Conservation (phyloP, 1,139 yeast genomes). For the Eremothecium coryli region DNA sequence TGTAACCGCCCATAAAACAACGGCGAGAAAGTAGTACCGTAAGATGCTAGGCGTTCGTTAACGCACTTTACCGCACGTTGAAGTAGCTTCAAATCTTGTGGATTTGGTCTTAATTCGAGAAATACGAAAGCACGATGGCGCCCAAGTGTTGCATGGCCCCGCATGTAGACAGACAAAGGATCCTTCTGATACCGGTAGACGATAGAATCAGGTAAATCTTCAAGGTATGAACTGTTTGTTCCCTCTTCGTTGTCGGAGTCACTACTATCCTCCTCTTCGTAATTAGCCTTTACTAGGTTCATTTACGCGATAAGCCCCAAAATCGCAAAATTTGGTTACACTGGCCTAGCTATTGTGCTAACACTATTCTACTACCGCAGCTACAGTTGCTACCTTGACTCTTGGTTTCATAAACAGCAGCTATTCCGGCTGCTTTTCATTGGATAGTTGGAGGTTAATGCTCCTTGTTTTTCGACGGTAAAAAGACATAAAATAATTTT, state of each 20-base stretch:
- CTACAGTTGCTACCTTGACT: no score
- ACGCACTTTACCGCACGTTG: neutral
- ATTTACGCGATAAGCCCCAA: no score
- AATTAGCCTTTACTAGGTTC: conserved; percentile 12
- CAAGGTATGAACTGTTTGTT: conserved; percentile 5
- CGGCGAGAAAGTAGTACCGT: conserved; percentile 15
- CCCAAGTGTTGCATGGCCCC: neutral
- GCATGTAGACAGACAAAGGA: conserved; percentile 14
- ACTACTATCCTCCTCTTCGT: conserved; percentile 14
- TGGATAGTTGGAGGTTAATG: no score
- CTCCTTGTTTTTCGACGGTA: no score
- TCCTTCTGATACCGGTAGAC: conserved; percentile 19
- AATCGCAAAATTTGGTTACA: neutral
- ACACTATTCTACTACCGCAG: no score
- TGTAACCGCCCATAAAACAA: conserved; percentile 17
- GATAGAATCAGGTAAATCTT: conserved; percentile 14
- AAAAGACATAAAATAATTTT: no score
- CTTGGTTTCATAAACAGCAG: no score
- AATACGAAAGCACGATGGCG: neutral
- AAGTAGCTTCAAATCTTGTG: neutral
- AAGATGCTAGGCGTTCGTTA: conserved; percentile 3
- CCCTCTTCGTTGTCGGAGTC: conserved; percentile 4
- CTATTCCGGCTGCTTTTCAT: no score
- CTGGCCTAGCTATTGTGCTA: no score
- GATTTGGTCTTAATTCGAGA: neutral